Base-by-base conservation (phyloP, 331 rosid genomes). In the Acacia pycnantha region DNA sequence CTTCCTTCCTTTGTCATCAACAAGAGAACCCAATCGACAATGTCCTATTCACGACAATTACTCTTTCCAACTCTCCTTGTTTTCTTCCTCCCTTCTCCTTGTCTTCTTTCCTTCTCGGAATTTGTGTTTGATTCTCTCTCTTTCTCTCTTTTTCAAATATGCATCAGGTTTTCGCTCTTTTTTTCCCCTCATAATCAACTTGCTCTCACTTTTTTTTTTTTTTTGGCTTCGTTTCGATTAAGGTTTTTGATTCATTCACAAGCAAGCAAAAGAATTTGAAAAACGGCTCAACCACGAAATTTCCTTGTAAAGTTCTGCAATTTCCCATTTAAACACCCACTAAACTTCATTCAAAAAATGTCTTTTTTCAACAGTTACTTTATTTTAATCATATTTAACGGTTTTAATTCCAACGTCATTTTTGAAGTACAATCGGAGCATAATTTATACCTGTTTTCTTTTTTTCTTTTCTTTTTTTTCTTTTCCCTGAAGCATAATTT, bases 101-200 rank as follows among this genome's bases (percentile, higher is more conserved):
- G 98, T 95, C 97, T 77, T 91, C 80, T 91, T 84, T 75, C 66
- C 78, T 62, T 82, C 96, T 93, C 86, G 96, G 90, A 87, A 88
- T 89, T 82, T 87, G 97, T 85, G 98, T 79, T 89, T 81, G 93
- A 90, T 91, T 82, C 97, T 86, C 87, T 77, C 48, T 62, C 74
- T 26, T 14, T 22, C 56, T 21, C 31, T 12, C 31, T 3, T 2
- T 24, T 4, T 58, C 27, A 22, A 58, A 41, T 29, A 72, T 43
- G 37, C 33, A 64, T 77, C 80, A 84, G 89, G 86, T 86, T 86
- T 85, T 87, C 83, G 69, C 87, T 74, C 51, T 69, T 70, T 80
- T 29, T 76, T 84, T 80, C 85, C 80, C 82, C 84, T 77, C 82
- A 76, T 37, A 73, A 41, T 41, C 86, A 76, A 79, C 83, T 72